A percentile compares a stretch with the other conserved stretches of the same genome.
Conservation (phyloP, 139 green algal species). For the Penium margaritaceum region DNA sequence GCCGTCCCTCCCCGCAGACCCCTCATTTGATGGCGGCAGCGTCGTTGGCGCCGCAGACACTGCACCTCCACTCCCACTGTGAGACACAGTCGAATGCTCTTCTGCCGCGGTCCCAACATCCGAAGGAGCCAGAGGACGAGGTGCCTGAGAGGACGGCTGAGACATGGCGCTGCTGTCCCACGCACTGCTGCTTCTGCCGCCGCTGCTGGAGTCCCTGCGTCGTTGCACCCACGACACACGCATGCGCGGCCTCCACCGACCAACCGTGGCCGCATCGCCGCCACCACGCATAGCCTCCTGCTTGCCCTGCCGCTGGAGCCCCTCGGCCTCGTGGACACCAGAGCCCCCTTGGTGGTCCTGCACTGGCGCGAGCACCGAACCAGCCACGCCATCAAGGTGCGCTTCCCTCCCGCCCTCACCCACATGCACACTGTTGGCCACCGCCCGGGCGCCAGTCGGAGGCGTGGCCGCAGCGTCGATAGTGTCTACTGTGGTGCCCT, state of each 20-base stretch:
- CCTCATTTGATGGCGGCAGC: neutral
- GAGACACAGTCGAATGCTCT: neutral
- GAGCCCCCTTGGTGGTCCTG: neutral
- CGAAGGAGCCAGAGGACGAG: neutral
- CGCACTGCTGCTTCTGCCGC: too few species aligned
- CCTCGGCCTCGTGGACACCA: neutral
- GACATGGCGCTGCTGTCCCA: neutral
- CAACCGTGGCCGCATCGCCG: too few species aligned
- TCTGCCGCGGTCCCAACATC: neutral
- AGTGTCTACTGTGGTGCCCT: neutral
- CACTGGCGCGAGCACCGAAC: neutral
- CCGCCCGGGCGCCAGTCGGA: neutral
- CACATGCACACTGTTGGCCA: neutral
- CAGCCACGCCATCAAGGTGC: neutral
- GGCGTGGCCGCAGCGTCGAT: neutral
- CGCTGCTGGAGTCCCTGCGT: too few species aligned
- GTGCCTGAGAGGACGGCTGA: neutral
- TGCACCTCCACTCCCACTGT: neutral
- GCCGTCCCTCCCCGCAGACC: too few species aligned
- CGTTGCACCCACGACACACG: too few species aligned
- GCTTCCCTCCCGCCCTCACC: neutral
- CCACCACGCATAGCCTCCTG: neutral
- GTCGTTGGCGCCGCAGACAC: neutral
- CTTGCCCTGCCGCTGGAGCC: neutral
- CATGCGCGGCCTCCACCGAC: too few species aligned